phyloP scores from a whole-genome alignment of 1,139 yeast species.

The Pichia cactophila region DNA sequence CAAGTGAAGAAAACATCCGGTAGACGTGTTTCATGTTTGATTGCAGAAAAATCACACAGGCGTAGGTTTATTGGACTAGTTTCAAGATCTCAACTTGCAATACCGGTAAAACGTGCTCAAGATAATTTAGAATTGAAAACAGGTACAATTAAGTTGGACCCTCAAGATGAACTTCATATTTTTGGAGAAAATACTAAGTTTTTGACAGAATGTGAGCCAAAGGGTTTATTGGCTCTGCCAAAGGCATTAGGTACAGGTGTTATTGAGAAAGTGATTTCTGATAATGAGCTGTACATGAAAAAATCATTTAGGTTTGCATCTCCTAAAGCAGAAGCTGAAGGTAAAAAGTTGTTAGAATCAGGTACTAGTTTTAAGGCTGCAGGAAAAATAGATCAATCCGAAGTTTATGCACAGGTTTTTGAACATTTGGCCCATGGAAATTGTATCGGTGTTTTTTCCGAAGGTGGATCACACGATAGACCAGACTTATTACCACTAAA shows the following conservation, averaged over 20 bases:
- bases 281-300: slow-evolving; percentile 61
- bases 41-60: slow-evolving; percentile 76
- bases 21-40: slow-evolving; percentile 73
- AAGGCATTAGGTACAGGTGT: slow-evolving; percentile 73
- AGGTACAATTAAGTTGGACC: slow-evolving; percentile 28
- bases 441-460: slow-evolving; percentile 94
- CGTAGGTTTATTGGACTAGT: slow-evolving; percentile 64
- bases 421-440: slow-evolving; percentile 71
- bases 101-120: slow-evolving; percentile 89
- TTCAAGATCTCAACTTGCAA: slow-evolving; percentile 69
- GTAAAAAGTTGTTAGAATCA: slow-evolving; percentile 34
- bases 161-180: slow-evolving; percentile 42
- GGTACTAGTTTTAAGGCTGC: slow-evolving; percentile 71
- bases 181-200: slow-evolving; percentile 62
- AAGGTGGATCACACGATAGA: slow-evolving; percentile 95
- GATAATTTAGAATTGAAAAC: slow-evolving; percentile 50
- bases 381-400: slow-evolving; percentile 74
- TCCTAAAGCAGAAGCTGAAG: slow-evolving; percentile 29
- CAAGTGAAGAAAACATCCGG: slow-evolving; percentile 67
- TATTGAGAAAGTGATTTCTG: slow-evolving; percentile 60
- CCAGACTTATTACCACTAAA: slow-evolving; percentile 84
- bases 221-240: slow-evolving; percentile 74
- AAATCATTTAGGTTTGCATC: slow-evolving; percentile 55
- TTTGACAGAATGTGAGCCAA: slow-evolving; percentile 53
- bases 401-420: slow-evolving; percentile 76